Evolutionary conservation across 2,329 filamentous ascomycete species (phyloP).

Genomic region (Emergomyces orientalis): DNA sequence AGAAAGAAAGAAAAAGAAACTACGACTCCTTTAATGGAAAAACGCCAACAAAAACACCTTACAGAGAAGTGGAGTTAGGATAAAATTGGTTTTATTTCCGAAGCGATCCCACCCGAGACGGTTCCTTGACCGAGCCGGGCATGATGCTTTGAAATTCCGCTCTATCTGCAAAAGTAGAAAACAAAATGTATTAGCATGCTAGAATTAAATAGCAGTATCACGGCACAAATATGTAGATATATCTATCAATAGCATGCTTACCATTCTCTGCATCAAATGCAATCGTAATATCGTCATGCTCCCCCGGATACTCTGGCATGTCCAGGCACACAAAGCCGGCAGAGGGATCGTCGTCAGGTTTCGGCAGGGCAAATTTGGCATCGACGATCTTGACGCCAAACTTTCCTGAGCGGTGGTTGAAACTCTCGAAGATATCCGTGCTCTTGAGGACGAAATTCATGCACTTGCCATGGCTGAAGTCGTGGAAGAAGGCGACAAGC

Average conservation of each 20-base stretch:
- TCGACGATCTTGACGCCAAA: constrained; percentile 71
- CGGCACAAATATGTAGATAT: not conserved
- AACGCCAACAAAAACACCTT: constrained; percentile 1
- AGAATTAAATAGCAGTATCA: not conserved
- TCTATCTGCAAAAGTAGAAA: constrained; percentile 23
- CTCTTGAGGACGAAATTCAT: constrained; percentile 83
- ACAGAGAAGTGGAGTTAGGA: not conserved
- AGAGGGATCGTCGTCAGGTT: constrained; percentile 42
- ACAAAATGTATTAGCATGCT: constrained; percentile 6
- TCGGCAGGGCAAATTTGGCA: constrained; percentile 79
- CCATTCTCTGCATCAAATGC: constrained; percentile 70
- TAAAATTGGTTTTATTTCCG: constrained; percentile 22
- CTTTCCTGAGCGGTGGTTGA: constrained; percentile 52
- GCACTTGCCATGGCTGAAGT: constrained; percentile 75
- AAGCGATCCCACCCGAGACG: constrained; percentile 34
- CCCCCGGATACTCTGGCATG: constrained; percentile 77
- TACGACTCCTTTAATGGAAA: not conserved
- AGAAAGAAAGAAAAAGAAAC: not conserved
- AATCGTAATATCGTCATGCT: constrained; percentile 85
- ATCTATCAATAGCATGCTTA: constrained; percentile 39
- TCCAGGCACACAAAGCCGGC: constrained; percentile 75
- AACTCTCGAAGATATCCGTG: constrained; percentile 71
- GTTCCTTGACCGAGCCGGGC: constrained; percentile 31
- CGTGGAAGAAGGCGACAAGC: constrained; percentile 76
- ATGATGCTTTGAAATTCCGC: constrained; percentile 30